A percentile compares a stretch with the other conserved stretches of the same genome.
These are phyloP conservation scores for Isatis lusitanica DNA, from an alignment of 441 rosid species.

Conservation along the genomic window DNA sequence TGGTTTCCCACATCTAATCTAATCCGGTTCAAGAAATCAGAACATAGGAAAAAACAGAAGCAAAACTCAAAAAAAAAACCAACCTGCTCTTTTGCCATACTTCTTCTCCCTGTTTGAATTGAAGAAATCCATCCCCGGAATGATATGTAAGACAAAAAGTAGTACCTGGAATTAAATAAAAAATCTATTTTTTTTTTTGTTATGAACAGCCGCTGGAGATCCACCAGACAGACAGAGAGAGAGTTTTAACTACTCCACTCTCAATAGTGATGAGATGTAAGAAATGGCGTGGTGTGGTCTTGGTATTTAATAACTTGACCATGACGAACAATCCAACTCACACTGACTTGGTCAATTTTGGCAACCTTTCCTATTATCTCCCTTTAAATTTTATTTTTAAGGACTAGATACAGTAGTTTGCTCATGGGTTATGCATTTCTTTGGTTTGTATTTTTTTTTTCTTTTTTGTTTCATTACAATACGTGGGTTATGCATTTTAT, in stretches of 20 bases:
- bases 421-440: not conserved
- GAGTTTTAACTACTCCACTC: not conserved
- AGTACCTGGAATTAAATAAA: not conserved
- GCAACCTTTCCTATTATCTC: not conserved
- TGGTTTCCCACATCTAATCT: not conserved
- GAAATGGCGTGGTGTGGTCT: not conserved
- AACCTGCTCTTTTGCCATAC: slow-evolving; percentile 35
- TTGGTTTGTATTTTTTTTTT: not conserved
- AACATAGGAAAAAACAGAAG: not conserved
- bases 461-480: not conserved
- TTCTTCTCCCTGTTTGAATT: slow-evolving; percentile 19
- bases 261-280: not conserved
- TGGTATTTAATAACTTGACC: slow-evolving; percentile 13
- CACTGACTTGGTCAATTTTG: slow-evolving; percentile 32
- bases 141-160: too few relatives aligned
- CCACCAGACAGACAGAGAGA: not conserved
- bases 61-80: not conserved
- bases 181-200: not conserved
- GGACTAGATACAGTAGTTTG: not conserved
- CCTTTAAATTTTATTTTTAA: not conserved
- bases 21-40: not conserved
- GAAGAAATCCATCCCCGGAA: slow-evolving; percentile 33
- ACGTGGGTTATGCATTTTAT: not conserved
- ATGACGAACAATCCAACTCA: slow-evolving; percentile 5
- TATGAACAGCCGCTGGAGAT: not conserved